Evolutionary conservation across 306 rosid species (phyloP).

Genomic region (Cucurbita pepo): DNA sequence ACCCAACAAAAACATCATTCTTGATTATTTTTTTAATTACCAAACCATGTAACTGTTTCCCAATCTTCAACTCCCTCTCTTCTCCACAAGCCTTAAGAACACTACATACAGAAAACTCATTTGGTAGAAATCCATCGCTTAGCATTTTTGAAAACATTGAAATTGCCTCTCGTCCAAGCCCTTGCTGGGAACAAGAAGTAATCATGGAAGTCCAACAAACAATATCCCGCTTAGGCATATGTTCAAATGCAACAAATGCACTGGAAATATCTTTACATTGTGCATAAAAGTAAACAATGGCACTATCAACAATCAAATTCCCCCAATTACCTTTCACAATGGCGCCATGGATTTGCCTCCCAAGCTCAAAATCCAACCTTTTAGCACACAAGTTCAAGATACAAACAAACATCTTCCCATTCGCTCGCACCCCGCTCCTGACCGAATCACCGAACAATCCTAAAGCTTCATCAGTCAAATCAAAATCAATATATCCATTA

Average conservation of each 20-base stretch:
- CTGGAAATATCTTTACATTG: slow-evolving; percentile 42
- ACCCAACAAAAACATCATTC: slow-evolving; percentile 67
- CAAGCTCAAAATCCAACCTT: slow-evolving; percentile 46
- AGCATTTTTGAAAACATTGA: slow-evolving; percentile 45
- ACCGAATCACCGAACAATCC: slow-evolving; percentile 35
- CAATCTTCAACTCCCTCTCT: slow-evolving; percentile 37
- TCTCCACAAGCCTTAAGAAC: slow-evolving; percentile 84
- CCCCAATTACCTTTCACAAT: slow-evolving; percentile 50
- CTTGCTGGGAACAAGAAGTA: slow-evolving; percentile 80
- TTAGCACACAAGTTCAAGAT: slow-evolving; percentile 48
- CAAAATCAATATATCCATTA: slow-evolving; percentile 44
- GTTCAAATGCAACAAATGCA: slow-evolving; percentile 49
- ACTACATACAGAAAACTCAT: slow-evolving; percentile 64
- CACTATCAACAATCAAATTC: slow-evolving; percentile 54
- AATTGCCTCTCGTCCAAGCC: slow-evolving; percentile 48
- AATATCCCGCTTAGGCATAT: slow-evolving; percentile 47
- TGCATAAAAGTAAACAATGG: slow-evolving; percentile 58
- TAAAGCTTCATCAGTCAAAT: slow-evolving; percentile 55
- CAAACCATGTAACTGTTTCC: slow-evolving; percentile 64
- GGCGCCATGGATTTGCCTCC: slow-evolving; percentile 58
- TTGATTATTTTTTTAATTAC: slow-evolving; percentile 45
- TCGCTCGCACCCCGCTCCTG: slow-evolving; percentile 29
- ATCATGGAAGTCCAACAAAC: slow-evolving; percentile 80
- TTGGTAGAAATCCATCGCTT: slow-evolving; percentile 40
- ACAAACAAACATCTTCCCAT: slow-evolving; percentile 68